These are phyloP conservation scores for Fraxinus dipetala DNA, from an alignment of 305 asterid genomes.

Conservation along the genomic window DNA sequence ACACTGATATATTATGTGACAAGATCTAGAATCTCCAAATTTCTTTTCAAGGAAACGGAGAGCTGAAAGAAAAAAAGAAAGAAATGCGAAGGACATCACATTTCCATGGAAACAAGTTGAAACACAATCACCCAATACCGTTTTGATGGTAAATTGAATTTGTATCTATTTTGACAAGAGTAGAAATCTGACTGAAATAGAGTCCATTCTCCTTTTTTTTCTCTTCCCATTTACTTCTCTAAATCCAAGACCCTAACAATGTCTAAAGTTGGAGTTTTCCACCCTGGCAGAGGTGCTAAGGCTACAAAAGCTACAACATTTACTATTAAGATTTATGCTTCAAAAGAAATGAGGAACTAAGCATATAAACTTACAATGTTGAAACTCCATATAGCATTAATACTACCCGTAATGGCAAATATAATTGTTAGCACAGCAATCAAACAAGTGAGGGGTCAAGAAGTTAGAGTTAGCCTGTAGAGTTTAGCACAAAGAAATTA, in stretches of 20 bases:
- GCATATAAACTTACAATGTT: not conserved
- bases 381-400: not conserved
- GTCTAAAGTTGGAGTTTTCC: not conserved
- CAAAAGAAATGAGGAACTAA: not conserved
- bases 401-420: not conserved
- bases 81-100: not conserved
- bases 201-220: not conserved
- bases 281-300: not conserved
- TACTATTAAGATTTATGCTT: not conserved
- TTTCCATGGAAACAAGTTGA: not conserved
- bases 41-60: not conserved
- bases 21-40: not conserved
- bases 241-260: not conserved
- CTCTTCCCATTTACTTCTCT: not conserved
- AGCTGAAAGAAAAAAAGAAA: not conserved
- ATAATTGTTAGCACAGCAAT: not conserved
- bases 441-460: not conserved
- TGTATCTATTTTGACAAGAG: not conserved
- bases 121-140: not conserved
- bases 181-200: not conserved
- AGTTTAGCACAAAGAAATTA: not conserved
- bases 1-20: not conserved
- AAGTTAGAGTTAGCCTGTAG: not conserved
- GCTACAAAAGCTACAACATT: not conserved
- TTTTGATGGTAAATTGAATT: not conserved